Conservation (phyloP, 1,284 basidiomycete species). For the Cryptococcus sp. region DNA sequence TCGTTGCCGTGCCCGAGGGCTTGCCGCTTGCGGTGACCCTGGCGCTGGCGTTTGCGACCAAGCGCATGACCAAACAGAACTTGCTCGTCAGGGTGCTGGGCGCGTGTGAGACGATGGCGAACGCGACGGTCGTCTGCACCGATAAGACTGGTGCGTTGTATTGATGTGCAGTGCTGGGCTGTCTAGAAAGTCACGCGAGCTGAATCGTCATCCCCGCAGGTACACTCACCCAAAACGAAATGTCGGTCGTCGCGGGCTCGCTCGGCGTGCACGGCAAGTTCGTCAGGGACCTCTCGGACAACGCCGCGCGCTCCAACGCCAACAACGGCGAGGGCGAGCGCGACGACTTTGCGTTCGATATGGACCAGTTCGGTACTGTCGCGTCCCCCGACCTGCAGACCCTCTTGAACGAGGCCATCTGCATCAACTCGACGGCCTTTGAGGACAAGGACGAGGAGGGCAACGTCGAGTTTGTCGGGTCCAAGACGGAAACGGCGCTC, state of each 20-base stretch:
- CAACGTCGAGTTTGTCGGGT: slow-evolving; percentile 75
- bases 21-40: slow-evolving; percentile 94
- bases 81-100: slow-evolving; percentile 91
- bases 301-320: slow-evolving; percentile 70
- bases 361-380: slow-evolving; percentile 62
- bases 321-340: slow-evolving; percentile 55
- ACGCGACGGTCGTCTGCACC: slow-evolving; percentile 92
- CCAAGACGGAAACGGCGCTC: slow-evolving; percentile 94
- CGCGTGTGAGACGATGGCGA: slow-evolving; percentile 98
- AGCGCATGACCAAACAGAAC: slow-evolving; percentile 92
- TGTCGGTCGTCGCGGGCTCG: slow-evolving; percentile 94
- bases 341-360: slow-evolving; percentile 81
- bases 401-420: slow-evolving; percentile 81
- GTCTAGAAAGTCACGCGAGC: too few species aligned
- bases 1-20: slow-evolving; percentile 96
- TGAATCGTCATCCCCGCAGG: slow-evolving; percentile 29
- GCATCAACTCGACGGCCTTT: slow-evolving; percentile 94
- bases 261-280: slow-evolving; percentile 93
- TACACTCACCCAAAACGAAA: slow-evolving; percentile 85
- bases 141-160: slow-evolving; percentile 78
- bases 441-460: slow-evolving; percentile 71
- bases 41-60: slow-evolving; percentile 93
- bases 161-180: too few species aligned
- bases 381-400: slow-evolving; percentile 63
- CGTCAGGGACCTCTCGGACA: slow-evolving; percentile 72